Conservation (phyloP, 1,139 yeast species). For the Geotrichum histeridarum region DNA sequence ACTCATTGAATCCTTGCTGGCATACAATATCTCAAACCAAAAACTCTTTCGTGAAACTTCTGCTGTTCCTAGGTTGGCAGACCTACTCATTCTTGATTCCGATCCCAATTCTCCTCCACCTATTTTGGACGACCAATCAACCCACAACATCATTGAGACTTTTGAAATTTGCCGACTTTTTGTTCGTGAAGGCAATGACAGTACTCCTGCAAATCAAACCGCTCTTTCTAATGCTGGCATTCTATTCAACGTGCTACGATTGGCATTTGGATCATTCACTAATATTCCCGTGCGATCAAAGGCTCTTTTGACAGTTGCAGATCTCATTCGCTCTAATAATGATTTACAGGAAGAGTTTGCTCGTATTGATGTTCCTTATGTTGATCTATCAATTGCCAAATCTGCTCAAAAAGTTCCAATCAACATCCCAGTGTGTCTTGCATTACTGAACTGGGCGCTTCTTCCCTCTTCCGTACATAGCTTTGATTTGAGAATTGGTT, state of each 20-base stretch:
- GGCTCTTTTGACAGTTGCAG: constrained; percentile 72
- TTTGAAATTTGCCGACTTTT: constrained; percentile 71
- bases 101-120: constrained; percentile 29
- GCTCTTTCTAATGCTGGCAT: constrained; percentile 59
- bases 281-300: constrained; percentile 59
- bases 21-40: constrained; percentile 87
- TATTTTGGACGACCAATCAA: constrained; percentile 56
- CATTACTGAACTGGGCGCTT: constrained; percentile 77
- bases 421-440: constrained; percentile 62
- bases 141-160: constrained; percentile 59
- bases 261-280: constrained; percentile 59
- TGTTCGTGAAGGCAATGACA: constrained; percentile 69
- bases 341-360: constrained; percentile 65
- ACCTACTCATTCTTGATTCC: constrained; percentile 43
- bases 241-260: constrained; percentile 57
- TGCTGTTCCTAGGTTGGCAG: constrained; percentile 61
- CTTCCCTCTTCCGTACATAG: constrained; percentile 74
- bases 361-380: constrained; percentile 82
- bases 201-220: constrained; percentile 56
- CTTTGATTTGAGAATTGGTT: constrained; percentile 73
- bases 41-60: constrained; percentile 81
- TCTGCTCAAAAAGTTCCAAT: constrained; percentile 28
- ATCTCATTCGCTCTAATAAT: constrained; percentile 60
- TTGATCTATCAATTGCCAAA: constrained; percentile 72
- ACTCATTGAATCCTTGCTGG: constrained; percentile 63